These are phyloP conservation scores for Xylaria sp. DNA, from an alignment of 2,329 filamentous ascomycete species.

Conservation along the genomic window DNA sequence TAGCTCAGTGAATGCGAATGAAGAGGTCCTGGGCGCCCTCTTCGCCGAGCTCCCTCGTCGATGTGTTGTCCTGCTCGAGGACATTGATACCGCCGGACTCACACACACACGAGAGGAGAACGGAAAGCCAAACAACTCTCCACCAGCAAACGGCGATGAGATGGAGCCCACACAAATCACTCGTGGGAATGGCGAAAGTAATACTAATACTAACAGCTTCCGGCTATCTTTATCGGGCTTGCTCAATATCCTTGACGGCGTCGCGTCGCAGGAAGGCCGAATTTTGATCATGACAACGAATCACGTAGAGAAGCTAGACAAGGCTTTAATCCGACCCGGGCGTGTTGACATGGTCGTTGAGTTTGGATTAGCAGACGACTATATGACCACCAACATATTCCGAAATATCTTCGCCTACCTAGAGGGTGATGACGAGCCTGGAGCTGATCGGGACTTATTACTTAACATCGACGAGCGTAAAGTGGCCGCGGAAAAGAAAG, in stretches of 20 bases:
- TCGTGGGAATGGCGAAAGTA: conserved; percentile 37
- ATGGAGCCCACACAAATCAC: conserved; percentile 45
- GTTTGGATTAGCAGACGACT: conserved; percentile 59
- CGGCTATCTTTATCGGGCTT: conserved; percentile 75
- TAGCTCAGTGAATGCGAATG: conserved; percentile 65
- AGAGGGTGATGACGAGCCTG: conserved; percentile 52
- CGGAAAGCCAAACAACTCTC: conserved; percentile 12
- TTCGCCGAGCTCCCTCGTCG: conserved; percentile 71
- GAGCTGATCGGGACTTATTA: conserved; percentile 31
- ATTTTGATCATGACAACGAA: conserved; percentile 71
- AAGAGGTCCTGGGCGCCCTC: conserved; percentile 67
- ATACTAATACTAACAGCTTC: background rate
- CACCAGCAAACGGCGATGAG: conserved; percentile 23
- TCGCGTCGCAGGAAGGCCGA: conserved; percentile 67
- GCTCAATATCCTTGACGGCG: conserved; percentile 81
- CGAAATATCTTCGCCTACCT: conserved; percentile 60
- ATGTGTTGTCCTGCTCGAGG: conserved; percentile 76
- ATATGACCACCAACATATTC: conserved; percentile 61
- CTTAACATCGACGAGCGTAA: conserved; percentile 40
- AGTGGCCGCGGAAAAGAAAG: conserved; percentile 39
- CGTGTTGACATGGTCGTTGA: conserved; percentile 65
- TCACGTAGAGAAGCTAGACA: conserved; percentile 65
- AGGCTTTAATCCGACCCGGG: conserved; percentile 66
- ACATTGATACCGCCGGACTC: conserved; percentile 75
- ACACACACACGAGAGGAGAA: conserved; percentile 60